Evolutionary conservation across 139 green algal species (phyloP), one percentile per base, ranked within the genome.

Genomic region (Zygnema cylindricum): DNA sequence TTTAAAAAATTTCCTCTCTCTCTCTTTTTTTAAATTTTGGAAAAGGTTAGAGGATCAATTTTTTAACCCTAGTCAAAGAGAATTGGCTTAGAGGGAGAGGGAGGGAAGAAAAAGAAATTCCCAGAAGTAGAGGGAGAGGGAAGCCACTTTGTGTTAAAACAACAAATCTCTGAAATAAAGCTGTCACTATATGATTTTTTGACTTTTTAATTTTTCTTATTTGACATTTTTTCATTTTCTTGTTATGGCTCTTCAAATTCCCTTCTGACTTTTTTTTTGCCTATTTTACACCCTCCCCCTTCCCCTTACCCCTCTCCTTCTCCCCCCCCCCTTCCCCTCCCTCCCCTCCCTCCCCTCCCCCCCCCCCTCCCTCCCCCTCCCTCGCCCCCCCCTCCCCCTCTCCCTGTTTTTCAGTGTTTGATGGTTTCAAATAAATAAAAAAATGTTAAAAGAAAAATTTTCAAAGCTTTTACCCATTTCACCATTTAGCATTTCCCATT

Each of bases 91-190:
- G n/a, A n/a, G n/a, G n/a, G n/a, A n/a, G n/a, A n/a, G n/a, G n/a
- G n/a, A n/a, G n/a, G n/a, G n/a, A n/a, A n/a, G n/a, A n/a, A n/a
- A n/a, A n/a, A n/a, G n/a, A n/a, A n/a, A n/a, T n/a, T n/a, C n/a
- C n/a, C n/a, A n/a, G n/a, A n/a, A n/a, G n/a, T n/a, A n/a, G n/a
- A n/a, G n/a, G n/a, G n/a, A n/a, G n/a, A n/a, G n/a, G n/a, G 43
- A 86, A 69, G 33, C 32, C 38, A 32, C 82, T 42, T 63, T 35
- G 39, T 57, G 40, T n/a, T n/a, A 76, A 84, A 55, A 86, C 32
- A 2, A 32, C 86, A 69, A 86, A 86, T 23, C 16, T 25, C 33
- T 1, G n/a, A 83, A 71, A 71, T 33, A 33, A n/a, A 32, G 35
- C 49, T 32, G 33, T 55, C n/a, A 55, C 49, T 49, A 83, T 49